Evolutionary conservation across 306 rosid genomes (phyloP).

Genomic region (Crataegus laevigata): DNA sequence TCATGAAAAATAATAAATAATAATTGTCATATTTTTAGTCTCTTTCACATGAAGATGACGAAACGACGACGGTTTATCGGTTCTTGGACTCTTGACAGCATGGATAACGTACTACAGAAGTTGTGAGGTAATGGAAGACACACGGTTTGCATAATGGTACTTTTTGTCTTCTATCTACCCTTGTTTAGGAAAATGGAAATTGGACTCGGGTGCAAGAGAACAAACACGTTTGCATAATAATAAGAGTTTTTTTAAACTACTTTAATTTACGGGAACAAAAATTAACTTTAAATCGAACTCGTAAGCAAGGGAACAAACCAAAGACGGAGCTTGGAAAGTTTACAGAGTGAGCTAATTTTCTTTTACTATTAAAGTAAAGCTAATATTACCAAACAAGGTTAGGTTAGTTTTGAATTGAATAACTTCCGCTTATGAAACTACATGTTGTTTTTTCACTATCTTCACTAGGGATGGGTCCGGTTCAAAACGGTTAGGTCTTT

Average conservation of each 20-base stretch:
- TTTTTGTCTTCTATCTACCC: neutral
- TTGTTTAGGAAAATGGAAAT: too few species aligned
- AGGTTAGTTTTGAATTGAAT: too few species aligned
- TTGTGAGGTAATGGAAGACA: neutral
- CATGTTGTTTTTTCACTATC: accelerated
- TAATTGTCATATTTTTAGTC: neutral
- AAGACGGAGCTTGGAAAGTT: too few species aligned
- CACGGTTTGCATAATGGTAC: neutral
- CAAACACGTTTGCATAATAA: neutral
- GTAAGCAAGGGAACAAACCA: neutral
- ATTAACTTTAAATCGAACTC: too few species aligned
- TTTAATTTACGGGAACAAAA: too few species aligned
- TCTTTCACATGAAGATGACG: too few species aligned
- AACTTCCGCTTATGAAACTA: too few species aligned
- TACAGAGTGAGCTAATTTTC: neutral
- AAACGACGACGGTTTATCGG: neutral
- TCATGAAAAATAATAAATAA: neutral
- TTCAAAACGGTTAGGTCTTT: too few species aligned
- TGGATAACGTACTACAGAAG: neutral
- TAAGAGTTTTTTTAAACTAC: too few species aligned
- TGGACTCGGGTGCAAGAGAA: accelerated
- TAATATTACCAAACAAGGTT: too few species aligned
- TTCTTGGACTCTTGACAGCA: neutral
- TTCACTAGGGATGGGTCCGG: too few species aligned
- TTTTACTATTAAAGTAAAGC: neutral